Percentiles rank a stretch among this genome's conserved stretches.
Conservation (phyloP, 306 rosid species). For the Begonia fuchsioides region DNA sequence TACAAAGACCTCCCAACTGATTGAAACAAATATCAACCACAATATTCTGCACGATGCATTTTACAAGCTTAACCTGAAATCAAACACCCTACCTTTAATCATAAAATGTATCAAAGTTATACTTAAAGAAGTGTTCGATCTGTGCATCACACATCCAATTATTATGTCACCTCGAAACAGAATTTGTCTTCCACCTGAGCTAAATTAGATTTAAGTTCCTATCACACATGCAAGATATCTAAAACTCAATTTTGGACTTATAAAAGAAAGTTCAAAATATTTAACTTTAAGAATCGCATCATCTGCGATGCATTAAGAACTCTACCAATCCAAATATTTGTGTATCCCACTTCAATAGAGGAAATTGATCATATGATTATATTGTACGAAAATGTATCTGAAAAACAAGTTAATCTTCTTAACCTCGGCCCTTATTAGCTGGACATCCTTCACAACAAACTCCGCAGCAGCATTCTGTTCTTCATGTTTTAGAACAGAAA, state of each 20-base stretch:
- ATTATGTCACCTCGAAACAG: too few species aligned
- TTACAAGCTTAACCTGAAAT: constrained; percentile 79
- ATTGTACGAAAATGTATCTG: too few species aligned
- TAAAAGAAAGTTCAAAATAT: too few species aligned
- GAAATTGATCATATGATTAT: too few species aligned
- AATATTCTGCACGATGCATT: constrained; percentile 70
- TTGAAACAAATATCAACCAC: constrained; percentile 86
- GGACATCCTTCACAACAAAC: constrained; percentile 78
- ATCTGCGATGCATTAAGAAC: too few species aligned
- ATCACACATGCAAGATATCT: too few species aligned
- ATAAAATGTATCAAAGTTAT: background rate
- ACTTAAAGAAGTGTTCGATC: background rate
- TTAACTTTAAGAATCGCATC: too few species aligned
- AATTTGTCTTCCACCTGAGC: background rate
- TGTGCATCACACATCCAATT: too few species aligned
- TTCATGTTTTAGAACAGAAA: constrained; percentile 42
- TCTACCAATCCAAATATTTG: too few species aligned
- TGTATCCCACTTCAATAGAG: too few species aligned
- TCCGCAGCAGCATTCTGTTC: constrained; percentile 55
- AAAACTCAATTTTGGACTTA: too few species aligned
- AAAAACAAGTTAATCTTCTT: constrained; percentile 5
- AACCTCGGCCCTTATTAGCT: constrained; percentile 84
- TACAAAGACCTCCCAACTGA: constrained; percentile 87
- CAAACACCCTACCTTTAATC: constrained; percentile 1
- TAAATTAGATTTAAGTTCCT: background rate